Percentiles rank a stretch among this genome's conserved stretches.
Evolutionary conservation across 306 rosid species (phyloP).

Genomic region (Luffa acutangula): DNA sequence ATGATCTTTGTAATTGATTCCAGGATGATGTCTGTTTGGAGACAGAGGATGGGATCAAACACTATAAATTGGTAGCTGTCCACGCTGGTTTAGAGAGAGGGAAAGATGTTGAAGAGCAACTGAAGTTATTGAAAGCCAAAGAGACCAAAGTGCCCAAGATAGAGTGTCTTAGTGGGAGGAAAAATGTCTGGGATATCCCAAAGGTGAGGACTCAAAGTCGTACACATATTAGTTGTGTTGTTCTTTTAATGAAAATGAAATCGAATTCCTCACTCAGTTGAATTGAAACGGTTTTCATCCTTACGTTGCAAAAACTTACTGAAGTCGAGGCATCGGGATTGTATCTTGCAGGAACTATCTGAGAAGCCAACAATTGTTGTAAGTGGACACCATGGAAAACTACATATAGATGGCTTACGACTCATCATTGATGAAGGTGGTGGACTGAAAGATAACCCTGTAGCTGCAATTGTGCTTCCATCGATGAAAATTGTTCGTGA

Average conservation of each 20-base stretch:
- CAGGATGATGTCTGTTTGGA: slow-evolving; percentile 68
- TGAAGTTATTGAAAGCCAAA: slow-evolving; percentile 48
- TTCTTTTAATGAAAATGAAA: not conserved
- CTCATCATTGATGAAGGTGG: slow-evolving; percentile 80
- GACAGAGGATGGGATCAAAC: slow-evolving; percentile 39
- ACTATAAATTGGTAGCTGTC: slow-evolving; percentile 75
- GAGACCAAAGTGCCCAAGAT: slow-evolving; percentile 63
- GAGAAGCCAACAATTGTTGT: slow-evolving; percentile 48
- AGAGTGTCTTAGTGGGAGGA: slow-evolving; percentile 61
- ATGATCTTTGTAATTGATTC: slow-evolving; percentile 9
- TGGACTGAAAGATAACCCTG: slow-evolving; percentile 39
- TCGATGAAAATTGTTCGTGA: slow-evolving; percentile 62
- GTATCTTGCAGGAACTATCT: slow-evolving; percentile 40
- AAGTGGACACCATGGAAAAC: slow-evolving; percentile 89
- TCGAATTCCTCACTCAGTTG: not conserved
- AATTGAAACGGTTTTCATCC: not conserved
- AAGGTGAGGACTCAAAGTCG: slow-evolving; percentile 30
- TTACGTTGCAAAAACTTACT: not conserved
- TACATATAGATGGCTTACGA: slow-evolving; percentile 58
- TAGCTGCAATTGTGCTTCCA: slow-evolving; percentile 81
- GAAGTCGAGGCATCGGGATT: not conserved
- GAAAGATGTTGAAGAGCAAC: slow-evolving; percentile 51
- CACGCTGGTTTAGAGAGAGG: slow-evolving; percentile 83
- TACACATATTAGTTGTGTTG: not conserved
- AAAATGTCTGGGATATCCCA: slow-evolving; percentile 70